A percentile compares a stretch with the other conserved stretches of the same genome.
Evolutionary conservation across 257 asterid genomes (phyloP).

Genomic region (Plantago major): DNA sequence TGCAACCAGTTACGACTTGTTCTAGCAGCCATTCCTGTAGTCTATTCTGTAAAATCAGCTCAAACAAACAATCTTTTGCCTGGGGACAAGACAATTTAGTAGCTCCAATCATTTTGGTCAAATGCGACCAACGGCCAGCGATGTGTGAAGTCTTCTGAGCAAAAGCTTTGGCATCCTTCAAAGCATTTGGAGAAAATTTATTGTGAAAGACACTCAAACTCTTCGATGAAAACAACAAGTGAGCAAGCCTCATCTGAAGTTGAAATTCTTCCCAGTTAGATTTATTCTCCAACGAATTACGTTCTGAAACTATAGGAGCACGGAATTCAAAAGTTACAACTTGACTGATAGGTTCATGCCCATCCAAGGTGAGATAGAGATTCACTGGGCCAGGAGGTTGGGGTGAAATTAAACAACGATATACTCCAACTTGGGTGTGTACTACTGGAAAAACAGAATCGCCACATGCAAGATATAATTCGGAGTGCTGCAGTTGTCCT

Average conservation of each 20-base stretch:
- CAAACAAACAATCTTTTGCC: constrained; percentile 77
- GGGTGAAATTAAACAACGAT: constrained; percentile 60
- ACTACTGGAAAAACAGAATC: constrained; percentile 50
- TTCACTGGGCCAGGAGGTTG: constrained; percentile 63
- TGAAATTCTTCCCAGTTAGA: constrained; percentile 60
- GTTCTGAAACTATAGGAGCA: constrained; percentile 40
- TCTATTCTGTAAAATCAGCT: constrained; percentile 64
- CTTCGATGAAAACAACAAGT: constrained; percentile 70
- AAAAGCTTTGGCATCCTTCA: constrained; percentile 69
- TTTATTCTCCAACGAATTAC: constrained; percentile 35
- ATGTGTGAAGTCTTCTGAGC: constrained; percentile 48
- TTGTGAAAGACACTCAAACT: constrained; percentile 44
- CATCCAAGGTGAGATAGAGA: constrained; percentile 74
- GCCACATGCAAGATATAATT: constrained; percentile 66
- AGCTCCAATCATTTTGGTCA: constrained; percentile 52
- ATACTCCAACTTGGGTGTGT: constrained; percentile 74
- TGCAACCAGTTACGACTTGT: constrained; percentile 58
- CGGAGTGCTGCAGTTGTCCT: constrained; percentile 39
- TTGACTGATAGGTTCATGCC: constrained; percentile 74
- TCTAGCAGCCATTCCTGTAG: constrained; percentile 81
- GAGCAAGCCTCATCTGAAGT: constrained; percentile 78
- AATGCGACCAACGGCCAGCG: constrained; percentile 43
- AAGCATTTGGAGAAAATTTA: constrained; percentile 44
- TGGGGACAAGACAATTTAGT: constrained; percentile 44
- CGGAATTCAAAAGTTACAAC: constrained; percentile 67